Evolutionary conservation across 2,329 filamentous ascomycete genomes (phyloP).

Genomic region (Fusarium aywerte): DNA sequence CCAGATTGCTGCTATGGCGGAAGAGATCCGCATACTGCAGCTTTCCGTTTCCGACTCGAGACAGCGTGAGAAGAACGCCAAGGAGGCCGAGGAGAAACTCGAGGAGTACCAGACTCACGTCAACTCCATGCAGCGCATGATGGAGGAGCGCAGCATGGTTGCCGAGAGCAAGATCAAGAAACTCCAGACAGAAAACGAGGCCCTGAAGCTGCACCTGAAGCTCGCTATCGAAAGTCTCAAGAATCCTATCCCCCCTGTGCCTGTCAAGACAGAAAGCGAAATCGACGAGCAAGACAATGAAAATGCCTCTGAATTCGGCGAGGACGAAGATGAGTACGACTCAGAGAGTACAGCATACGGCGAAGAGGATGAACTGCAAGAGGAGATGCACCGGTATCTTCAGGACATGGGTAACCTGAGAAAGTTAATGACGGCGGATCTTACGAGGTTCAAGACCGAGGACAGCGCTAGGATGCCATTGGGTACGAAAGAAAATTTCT

Average conservation of each 20-base stretch:
- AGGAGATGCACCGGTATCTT: constrained; percentile 85
- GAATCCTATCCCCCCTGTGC: constrained; percentile 82
- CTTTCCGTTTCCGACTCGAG: constrained; percentile 74
- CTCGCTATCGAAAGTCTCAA: constrained; percentile 86
- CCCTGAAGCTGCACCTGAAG: constrained; percentile 85
- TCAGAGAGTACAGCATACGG: constrained; percentile 60
- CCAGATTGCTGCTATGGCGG: constrained; percentile 93
- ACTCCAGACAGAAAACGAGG: constrained; percentile 89
- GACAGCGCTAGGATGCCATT: constrained; percentile 66
- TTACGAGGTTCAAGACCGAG: constrained; percentile 72
- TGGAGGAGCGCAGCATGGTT: constrained; percentile 93
- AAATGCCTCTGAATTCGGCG: constrained; percentile 63
- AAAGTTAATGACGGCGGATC: constrained; percentile 78
- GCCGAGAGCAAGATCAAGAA: constrained; percentile 94
- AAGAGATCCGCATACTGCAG: constrained; percentile 89
- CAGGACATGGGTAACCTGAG: constrained; percentile 79
- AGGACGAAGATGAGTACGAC: constrained; percentile 68
- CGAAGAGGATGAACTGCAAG: constrained; percentile 73
- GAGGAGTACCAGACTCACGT: constrained; percentile 97
- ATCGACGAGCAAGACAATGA: constrained; percentile 53
- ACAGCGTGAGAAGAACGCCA: constrained; percentile 78
- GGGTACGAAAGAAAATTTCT: constrained; percentile 57
- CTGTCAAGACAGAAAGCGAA: constrained; percentile 50
- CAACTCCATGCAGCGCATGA: constrained; percentile 87
- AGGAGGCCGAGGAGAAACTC: constrained; percentile 81